Conservation (phyloP, 495 filamentous ascomycete genomes). For the Aspergillus nidulans region DNA sequence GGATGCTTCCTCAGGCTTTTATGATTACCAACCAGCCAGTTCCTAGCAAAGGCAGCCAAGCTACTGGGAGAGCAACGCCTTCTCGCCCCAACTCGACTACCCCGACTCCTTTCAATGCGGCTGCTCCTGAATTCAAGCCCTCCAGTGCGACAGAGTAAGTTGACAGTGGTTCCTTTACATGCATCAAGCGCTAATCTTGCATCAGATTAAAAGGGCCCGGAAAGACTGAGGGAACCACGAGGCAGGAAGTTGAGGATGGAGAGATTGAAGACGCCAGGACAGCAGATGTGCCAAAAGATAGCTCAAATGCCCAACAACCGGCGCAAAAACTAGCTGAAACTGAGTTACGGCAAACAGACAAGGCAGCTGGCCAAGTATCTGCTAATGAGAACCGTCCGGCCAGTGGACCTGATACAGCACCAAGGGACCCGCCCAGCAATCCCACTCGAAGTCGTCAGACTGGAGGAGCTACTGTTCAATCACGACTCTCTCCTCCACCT, state of each 20-base stretch:
- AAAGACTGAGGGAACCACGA: slow-evolving; percentile 25
- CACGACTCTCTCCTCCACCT: slow-evolving; percentile 17
- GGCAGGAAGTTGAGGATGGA: slow-evolving; percentile 68
- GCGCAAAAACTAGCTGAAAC: slow-evolving; percentile 11
- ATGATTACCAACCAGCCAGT: slow-evolving; percentile 23
- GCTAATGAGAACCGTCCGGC: slow-evolving; percentile 10
- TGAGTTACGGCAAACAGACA: slow-evolving; percentile 9
- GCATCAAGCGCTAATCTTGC: slow-evolving; percentile 12
- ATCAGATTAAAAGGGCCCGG: slow-evolving; percentile 30
- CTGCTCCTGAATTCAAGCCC: slow-evolving; percentile 47
- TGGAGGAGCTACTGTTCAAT: slow-evolving; percentile 9
- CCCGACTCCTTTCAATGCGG: slow-evolving; percentile 41
- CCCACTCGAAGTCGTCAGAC: slow-evolving; percentile 3
- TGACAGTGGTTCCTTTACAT: background rate
- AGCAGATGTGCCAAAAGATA: slow-evolving; percentile 26
- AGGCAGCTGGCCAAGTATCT: slow-evolving; percentile 10
- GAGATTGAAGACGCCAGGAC: slow-evolving; percentile 69
- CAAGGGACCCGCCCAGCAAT: slow-evolving; percentile 15
- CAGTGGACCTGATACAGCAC: slow-evolving; percentile 10
- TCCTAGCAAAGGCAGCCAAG: slow-evolving; percentile 9
- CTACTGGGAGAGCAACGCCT: slow-evolving; percentile 32
- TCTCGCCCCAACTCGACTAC: slow-evolving; percentile 33
- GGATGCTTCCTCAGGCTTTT: slow-evolving; percentile 85
- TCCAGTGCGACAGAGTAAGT: slow-evolving; percentile 38
- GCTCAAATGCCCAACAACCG: slow-evolving; percentile 9